These are phyloP conservation scores for Aspergillus intermedius DNA, from an alignment of 2,329 filamentous ascomycete genomes.

Conservation along the genomic window DNA sequence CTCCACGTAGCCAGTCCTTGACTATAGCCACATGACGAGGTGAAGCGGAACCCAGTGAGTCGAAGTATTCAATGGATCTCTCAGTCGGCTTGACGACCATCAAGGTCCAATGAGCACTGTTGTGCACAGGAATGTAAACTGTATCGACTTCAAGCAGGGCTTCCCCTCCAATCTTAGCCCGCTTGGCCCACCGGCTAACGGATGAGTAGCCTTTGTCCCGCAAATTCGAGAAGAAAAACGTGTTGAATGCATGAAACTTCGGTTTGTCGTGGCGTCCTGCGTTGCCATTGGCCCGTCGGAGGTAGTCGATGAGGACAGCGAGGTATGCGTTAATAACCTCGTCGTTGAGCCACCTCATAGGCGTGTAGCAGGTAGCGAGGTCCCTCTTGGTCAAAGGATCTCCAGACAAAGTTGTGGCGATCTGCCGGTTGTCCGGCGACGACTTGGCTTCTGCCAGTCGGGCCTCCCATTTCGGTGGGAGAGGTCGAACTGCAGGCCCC, in stretches of 20 bases:
- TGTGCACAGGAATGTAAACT: slow-evolving; percentile 44
- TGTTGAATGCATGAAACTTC: slow-evolving; percentile 38
- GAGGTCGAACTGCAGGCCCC: slow-evolving; percentile 28
- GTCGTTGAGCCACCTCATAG: slow-evolving; percentile 39
- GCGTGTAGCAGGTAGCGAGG: slow-evolving; percentile 31
- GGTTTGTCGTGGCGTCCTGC: slow-evolving; percentile 30
- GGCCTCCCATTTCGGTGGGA: slow-evolving; percentile 31
- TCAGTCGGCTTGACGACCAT: slow-evolving; percentile 39
- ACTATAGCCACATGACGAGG: slow-evolving; percentile 26
- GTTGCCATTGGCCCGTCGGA: slow-evolving; percentile 28
- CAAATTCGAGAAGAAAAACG: slow-evolving; percentile 41
- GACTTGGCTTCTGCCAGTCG: slow-evolving; percentile 26
- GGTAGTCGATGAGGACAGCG: slow-evolving; percentile 34
- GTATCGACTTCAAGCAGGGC: slow-evolving; percentile 40
- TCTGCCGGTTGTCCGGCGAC: slow-evolving; percentile 14
- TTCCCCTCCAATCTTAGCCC: slow-evolving; percentile 43
- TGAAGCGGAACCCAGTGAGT: slow-evolving; percentile 36
- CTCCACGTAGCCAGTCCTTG: slow-evolving; percentile 37
- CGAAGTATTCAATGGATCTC: slow-evolving; percentile 43
- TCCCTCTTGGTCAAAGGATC: slow-evolving; percentile 31
- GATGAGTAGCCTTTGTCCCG: slow-evolving; percentile 35
- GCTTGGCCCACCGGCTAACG: slow-evolving; percentile 38
- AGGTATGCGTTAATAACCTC: slow-evolving; percentile 43
- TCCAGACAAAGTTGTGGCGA: slow-evolving; percentile 29
- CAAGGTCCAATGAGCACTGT: slow-evolving; percentile 43